Base-by-base conservation (phyloP, 129 eudicot genomes). In the Flaveria ramosissima region DNA sequence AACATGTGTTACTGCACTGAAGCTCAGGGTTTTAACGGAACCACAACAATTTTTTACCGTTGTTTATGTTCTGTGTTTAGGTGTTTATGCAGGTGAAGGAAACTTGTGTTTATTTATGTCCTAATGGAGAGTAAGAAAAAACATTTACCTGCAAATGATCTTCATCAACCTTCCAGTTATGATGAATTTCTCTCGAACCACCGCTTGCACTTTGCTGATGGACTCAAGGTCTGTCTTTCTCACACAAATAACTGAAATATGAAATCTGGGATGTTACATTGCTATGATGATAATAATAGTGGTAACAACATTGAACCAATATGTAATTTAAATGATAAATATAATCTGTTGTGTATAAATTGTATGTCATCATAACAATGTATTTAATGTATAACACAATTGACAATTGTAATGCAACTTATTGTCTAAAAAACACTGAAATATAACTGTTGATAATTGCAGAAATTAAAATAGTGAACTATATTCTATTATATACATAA, bases 101-200 rank as follows among this genome's bases (percentile, higher is more conserved):
- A 65, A 39, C 39, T 51, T 50, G 45, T 55, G 23, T 77, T 53
- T n/a, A 61, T 56, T 72, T 69, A 64, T 39, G 60, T 52, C 47
- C 7, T 74, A 30, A 86, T 78, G 87, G 88, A 86, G 69, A 51
- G 42, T 57, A 77, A 62, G 30, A 69, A 65, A 50, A 52, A 76
- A 16, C 52, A 76, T 47, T 57, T 56, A 63, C 56, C 50, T 27
- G 70, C 56, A 56, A 53, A 53, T 69, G 60, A 77, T 61, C 41
- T 76, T 66, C 85, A 10, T 36, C 68, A 70, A 68, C 52, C 79
- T 68, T 80, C 89, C 45, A 73, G 77, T 62, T 80, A 74, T 47
- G 80, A 87, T 80, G 89, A 87, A 70, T 39, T 77, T 69, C 76
- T 85, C 78, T 76, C 79, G 78, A 73, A 52, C 51, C 88, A 78